These are phyloP conservation scores for Lactarius hengduanensis DNA, from an alignment of 768 basidiomycete species.

Conservation along the genomic window DNA sequence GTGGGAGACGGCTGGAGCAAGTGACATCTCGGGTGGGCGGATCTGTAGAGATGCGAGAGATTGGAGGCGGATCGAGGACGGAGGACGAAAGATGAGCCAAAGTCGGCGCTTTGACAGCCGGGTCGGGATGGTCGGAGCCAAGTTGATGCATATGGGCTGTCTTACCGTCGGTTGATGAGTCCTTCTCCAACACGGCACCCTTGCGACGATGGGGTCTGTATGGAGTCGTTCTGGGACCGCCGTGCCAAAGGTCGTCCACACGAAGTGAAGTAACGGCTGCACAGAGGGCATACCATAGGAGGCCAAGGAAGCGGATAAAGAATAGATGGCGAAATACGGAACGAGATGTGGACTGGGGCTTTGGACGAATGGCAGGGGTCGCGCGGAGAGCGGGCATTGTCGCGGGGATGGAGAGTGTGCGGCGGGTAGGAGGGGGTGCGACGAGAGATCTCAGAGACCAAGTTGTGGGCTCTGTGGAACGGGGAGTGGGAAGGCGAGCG, in stretches of 20 bases:
- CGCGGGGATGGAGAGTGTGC: constrained; percentile 25
- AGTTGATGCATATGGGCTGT: not conserved
- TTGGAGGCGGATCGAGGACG: not conserved
- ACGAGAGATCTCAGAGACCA: constrained; percentile 30
- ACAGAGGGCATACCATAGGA: constrained; percentile 68
- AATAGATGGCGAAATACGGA: constrained; percentile 49
- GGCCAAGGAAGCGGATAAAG: constrained; percentile 65
- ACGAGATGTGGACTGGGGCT: constrained; percentile 28
- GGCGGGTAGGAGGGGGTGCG: constrained; percentile 26
- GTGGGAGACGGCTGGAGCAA: not conserved
- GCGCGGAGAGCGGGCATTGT: constrained; percentile 22
- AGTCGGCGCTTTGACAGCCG: not conserved
- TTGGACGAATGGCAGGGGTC: constrained; percentile 22
- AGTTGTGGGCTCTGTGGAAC: not conserved
- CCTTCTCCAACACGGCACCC: not conserved
- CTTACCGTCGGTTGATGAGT: not conserved
- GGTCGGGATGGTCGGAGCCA: constrained; percentile 6
- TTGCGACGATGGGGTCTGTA: constrained; percentile 9
- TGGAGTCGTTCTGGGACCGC: constrained; percentile 10
- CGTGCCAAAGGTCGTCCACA: constrained; percentile 29
- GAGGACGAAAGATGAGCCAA: not conserved
- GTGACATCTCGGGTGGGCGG: constrained; percentile 2
- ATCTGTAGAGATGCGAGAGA: constrained; percentile 14
- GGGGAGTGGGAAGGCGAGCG: constrained; percentile 29
- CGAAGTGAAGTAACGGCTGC: constrained; percentile 55